phyloP scores from a whole-genome alignment of 257 asterid species.

The Gentiana straminea region DNA sequence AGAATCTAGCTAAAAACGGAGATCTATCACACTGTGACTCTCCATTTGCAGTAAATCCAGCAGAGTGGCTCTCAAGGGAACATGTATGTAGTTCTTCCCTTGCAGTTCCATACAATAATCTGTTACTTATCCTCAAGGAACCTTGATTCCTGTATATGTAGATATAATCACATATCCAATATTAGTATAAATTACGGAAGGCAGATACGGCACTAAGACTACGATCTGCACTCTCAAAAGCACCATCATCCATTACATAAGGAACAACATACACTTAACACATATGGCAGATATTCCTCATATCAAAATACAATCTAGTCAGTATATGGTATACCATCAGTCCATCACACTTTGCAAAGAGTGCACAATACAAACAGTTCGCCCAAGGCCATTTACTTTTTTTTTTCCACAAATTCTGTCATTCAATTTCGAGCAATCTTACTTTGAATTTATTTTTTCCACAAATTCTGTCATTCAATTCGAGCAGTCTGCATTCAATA shows the following conservation, averaged over 20 bases:
- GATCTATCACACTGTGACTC: constrained; percentile 16
- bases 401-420: too few relatives aligned
- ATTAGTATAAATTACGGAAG: neutral
- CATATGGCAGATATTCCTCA: too few relatives aligned
- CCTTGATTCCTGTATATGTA: constrained; percentile 39
- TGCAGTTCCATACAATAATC: constrained; percentile 18
- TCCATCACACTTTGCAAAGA: too few relatives aligned
- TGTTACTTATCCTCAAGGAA: constrained; percentile 20
- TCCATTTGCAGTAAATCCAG: constrained; percentile 18
- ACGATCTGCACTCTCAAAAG: neutral
- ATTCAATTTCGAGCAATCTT: too few relatives aligned
- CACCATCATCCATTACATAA: neutral
- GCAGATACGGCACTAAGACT: neutral
- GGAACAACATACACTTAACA: too few relatives aligned
- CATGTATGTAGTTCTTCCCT: constrained; percentile 20
- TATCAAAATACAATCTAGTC: too few relatives aligned
- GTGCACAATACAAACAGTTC: too few relatives aligned
- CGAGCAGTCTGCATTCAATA: too few relatives aligned
- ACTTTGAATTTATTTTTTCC: too few relatives aligned
- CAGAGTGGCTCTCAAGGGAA: constrained; percentile 16
- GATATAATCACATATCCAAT: neutral
- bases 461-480: too few relatives aligned
- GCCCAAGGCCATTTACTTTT: too few relatives aligned
- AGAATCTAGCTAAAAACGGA: constrained; percentile 20
- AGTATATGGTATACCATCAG: too few relatives aligned